Percentiles rank a stretch among this genome's conserved stretches.
Evolutionary conservation across 192 early-diverging fungal genomes (phyloP).

Genomic region (Coemansia sp.): DNA sequence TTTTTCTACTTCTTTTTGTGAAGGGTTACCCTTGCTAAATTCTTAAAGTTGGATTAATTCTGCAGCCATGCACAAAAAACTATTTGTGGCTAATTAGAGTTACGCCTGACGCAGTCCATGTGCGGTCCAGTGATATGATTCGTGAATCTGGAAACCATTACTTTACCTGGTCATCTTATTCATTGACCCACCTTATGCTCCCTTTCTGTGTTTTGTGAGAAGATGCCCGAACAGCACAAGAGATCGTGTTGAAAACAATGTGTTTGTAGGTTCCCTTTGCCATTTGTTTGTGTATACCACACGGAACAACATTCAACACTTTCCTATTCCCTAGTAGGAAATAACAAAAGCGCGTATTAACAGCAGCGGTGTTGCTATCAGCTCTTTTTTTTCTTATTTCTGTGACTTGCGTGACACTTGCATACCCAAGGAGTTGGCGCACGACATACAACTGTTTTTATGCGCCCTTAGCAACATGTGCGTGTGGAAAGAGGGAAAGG

Average conservation of each 20-base stretch:
- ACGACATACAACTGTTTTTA: background rate
- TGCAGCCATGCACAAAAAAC: too few species aligned
- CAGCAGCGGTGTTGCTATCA: background rate
- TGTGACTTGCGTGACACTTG: background rate
- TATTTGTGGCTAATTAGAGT: too few species aligned
- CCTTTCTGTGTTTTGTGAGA: background rate
- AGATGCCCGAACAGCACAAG: background rate
- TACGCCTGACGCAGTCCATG: background rate
- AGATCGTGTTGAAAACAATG: background rate
- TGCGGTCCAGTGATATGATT: background rate
- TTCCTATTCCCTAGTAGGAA: background rate
- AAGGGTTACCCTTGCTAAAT: conserved; percentile 1
- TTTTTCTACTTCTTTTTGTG: conserved; percentile 5
- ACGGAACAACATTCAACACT: background rate
- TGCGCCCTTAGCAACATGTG: background rate
- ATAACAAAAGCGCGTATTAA: background rate
- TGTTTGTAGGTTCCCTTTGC: background rate
- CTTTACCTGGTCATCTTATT: too few species aligned
- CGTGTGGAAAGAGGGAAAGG: background rate
- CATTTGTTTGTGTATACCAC: background rate
- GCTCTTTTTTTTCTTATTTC: background rate
- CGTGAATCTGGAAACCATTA: background rate
- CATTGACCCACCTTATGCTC: background rate
- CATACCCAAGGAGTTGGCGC: background rate
- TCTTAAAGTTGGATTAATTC: too few species aligned